Conservation (phyloP, 352 stramenopile genomes). For the Saprolegnia parasitica region DNA sequence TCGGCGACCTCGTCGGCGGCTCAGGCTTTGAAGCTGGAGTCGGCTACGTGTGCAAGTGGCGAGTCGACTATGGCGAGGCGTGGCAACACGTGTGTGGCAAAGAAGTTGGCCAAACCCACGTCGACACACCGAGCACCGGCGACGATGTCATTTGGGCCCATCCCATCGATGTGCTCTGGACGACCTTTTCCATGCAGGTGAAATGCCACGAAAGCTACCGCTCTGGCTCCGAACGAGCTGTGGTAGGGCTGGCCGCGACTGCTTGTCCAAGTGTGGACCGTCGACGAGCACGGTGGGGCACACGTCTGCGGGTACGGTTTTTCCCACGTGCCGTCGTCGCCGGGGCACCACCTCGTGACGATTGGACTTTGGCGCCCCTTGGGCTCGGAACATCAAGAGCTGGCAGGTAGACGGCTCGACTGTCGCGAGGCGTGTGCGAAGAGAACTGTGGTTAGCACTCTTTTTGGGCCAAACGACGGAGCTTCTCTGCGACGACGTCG, state of each 20-base stretch:
- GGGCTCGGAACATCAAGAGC: neutral
- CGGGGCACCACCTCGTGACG: neutral
- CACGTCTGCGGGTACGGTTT: neutral
- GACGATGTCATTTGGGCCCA: too few species aligned
- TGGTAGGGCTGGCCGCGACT: neutral
- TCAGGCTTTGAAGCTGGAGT: too few species aligned
- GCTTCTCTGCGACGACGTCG: neutral
- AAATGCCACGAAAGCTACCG: too few species aligned
- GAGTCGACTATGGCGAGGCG: too few species aligned
- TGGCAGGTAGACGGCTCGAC: neutral
- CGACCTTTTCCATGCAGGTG: too few species aligned
- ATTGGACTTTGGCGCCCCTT: neutral
- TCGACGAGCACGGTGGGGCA: neutral
- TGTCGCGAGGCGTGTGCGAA: neutral
- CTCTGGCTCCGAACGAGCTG: too few species aligned
- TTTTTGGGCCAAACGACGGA: neutral
- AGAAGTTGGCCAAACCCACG: too few species aligned
- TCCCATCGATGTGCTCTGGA: too few species aligned
- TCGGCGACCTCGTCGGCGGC: too few species aligned
- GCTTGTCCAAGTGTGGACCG: neutral
- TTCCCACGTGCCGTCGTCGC: neutral
- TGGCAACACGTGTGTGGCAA: too few species aligned
- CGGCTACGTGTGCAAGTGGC: too few species aligned
- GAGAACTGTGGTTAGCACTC: neutral
- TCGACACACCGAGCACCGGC: too few species aligned